Percentiles rank a stretch among this genome's conserved stretches.
phyloP scores from a whole-genome alignment of 139 green algal genomes.

The Chlorella sorokiniana region DNA sequence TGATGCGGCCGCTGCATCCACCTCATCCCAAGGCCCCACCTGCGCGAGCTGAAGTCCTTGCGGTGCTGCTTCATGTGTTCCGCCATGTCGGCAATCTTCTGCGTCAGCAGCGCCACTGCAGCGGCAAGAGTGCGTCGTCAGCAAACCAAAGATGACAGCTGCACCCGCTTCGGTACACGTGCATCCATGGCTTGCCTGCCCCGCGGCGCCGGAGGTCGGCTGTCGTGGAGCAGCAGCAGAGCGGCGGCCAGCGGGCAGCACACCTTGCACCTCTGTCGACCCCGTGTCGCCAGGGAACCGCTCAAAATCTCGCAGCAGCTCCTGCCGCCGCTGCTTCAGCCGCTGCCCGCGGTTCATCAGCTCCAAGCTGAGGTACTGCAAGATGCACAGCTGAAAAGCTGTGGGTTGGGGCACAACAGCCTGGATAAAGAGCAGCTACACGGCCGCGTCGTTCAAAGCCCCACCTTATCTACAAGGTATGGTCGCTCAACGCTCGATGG shows the following conservation, averaged over 20 bases:
- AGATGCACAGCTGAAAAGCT: background rate
- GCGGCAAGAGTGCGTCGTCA: background rate
- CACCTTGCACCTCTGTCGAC: constrained; percentile 64
- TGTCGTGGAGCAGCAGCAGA: too few relatives aligned
- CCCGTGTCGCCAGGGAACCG: constrained; percentile 58
- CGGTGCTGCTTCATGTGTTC: constrained; percentile 53
- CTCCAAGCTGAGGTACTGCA: constrained; percentile 37
- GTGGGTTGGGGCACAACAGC: background rate
- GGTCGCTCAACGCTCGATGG: background rate
- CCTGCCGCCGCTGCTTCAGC: constrained; percentile 5
- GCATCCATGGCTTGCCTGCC: background rate
- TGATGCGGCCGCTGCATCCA: background rate
- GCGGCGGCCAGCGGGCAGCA: background rate
- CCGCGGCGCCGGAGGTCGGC: too few relatives aligned
- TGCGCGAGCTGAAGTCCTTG: constrained; percentile 54
- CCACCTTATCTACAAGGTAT: constrained; percentile 7
- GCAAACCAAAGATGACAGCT: background rate
- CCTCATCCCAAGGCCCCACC: background rate
- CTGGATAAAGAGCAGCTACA: background rate
- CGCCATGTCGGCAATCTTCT: constrained; percentile 50
- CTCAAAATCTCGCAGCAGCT: constrained; percentile 45
- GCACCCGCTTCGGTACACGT: background rate
- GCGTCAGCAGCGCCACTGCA: constrained; percentile 54
- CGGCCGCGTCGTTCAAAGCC: background rate
- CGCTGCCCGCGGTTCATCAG: constrained; percentile 19